Evolutionary conservation across 441 rosid species (phyloP).

Genomic region (Erodium moschatum): DNA sequence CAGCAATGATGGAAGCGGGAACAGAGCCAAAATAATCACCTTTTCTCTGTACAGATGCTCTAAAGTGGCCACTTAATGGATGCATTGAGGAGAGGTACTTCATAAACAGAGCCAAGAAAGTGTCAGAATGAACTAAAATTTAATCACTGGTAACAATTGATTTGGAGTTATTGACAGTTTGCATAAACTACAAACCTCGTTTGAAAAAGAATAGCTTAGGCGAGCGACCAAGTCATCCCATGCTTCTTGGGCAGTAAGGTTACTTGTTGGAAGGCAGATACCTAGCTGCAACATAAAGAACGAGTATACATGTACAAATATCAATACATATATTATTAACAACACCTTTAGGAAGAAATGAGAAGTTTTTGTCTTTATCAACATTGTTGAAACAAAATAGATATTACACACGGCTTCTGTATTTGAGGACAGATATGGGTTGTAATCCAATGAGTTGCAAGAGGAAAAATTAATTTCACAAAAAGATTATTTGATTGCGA

Average conservation of each 20-base stretch:
- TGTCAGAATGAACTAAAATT: background rate
- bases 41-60: conserved; percentile 56
- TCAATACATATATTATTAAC: conserved; percentile 4
- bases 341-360: background rate
- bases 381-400: background rate
- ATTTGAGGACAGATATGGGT: background rate
- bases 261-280: conserved; percentile 34
- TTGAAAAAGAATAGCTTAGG: conserved; percentile 49
- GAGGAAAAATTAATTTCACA: background rate
- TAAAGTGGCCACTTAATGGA: conserved; percentile 77
- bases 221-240: conserved; percentile 51
- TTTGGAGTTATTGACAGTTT: conserved; percentile 4
- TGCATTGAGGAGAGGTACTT: conserved; percentile 63
- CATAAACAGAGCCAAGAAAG: background rate
- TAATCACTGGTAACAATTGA: background rate
- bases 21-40: conserved; percentile 55
- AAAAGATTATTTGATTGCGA: background rate
- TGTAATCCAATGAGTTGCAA: background rate
- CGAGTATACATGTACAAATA: conserved; percentile 7
- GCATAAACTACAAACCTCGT: conserved; percentile 52
- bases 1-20: conserved; percentile 69
- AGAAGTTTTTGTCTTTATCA: conserved; percentile 2
- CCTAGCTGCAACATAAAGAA: conserved; percentile 54
- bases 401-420: background rate
- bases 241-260: conserved; percentile 52